Percentiles rank a stretch among this genome's conserved stretches.
Evolutionary conservation across 345 rosid genomes (phyloP).

Genomic region (Cardamine occulta): DNA sequence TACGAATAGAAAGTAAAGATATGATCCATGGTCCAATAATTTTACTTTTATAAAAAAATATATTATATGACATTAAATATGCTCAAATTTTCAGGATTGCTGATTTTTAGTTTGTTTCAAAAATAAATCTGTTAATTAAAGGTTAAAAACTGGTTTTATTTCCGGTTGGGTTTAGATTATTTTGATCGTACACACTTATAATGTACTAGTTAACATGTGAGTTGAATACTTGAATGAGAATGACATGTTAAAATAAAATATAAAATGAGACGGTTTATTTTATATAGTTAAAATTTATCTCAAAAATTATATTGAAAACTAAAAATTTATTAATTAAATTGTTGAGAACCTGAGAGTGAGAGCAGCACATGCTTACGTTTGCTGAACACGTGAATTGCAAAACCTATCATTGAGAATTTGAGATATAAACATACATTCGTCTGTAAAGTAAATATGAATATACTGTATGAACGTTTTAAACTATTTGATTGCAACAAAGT

Average conservation of each 20-base stretch:
- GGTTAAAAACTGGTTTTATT: neutral
- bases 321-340: neutral
- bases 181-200: neutral
- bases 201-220: neutral
- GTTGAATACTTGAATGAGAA: neutral
- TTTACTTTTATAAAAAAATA: neutral
- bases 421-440: neutral
- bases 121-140: neutral
- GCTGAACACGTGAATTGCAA: slow-evolving; percentile 24
- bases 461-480: neutral
- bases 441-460: slow-evolving; percentile 2
- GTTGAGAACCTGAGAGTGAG: slow-evolving; percentile 26
- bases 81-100: neutral
- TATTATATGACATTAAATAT: neutral
- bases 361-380: slow-evolving; percentile 26
- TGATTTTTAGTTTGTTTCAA: neutral
- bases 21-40: slow-evolving; percentile 18
- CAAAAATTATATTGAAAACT: neutral
- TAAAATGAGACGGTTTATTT: neutral
- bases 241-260: neutral
- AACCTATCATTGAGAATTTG: slow-evolving; percentile 3
- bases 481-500: too few species aligned
- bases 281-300: neutral
- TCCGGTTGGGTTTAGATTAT: neutral
- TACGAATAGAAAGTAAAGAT: slow-evolving; percentile 1